Evolutionary conservation across 768 basidiomycete genomes (phyloP).

Genomic region (Gautieria morchelliformis): DNA sequence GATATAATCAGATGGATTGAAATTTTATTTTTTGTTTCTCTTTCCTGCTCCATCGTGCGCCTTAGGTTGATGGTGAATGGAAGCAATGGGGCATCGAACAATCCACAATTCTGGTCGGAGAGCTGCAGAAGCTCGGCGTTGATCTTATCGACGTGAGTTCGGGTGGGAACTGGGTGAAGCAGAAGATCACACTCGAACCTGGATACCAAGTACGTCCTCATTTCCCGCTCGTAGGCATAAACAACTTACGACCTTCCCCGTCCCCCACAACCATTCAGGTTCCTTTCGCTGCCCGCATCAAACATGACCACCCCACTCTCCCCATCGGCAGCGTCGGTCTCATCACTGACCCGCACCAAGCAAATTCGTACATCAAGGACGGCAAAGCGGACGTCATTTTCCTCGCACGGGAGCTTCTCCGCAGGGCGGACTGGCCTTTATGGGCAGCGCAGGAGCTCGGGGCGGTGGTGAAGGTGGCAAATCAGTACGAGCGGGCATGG

Average conservation of each 20-base stretch:
- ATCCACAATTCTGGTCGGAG: constrained; percentile 45
- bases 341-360: constrained; percentile 53
- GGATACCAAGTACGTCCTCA: constrained; percentile 45
- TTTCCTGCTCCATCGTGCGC: not conserved
- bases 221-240: constrained; percentile 11
- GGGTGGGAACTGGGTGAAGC: constrained; percentile 55
- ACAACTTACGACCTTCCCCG: not conserved
- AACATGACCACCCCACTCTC: constrained; percentile 47
- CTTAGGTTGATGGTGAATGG: constrained; percentile 38
- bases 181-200: constrained; percentile 45
- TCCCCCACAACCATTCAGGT: constrained; percentile 29
- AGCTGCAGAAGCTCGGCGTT: constrained; percentile 51
- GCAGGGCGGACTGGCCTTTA: constrained; percentile 58
- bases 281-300: constrained; percentile 57
- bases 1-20: not conserved
- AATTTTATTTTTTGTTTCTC: not conserved
- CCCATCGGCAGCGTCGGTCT: constrained; percentile 59
- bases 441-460: constrained; percentile 54
- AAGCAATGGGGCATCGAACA: constrained; percentile 74
- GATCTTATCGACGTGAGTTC: constrained; percentile 70
- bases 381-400: constrained; percentile 63
- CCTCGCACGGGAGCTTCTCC: constrained; percentile 56
- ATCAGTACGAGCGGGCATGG: constrained; percentile 64
- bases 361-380: constrained; percentile 52
- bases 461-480: constrained; percentile 55